Conservation (phyloP, 768 basidiomycete genomes). For the Naganishia vaughanmartiniae region DNA sequence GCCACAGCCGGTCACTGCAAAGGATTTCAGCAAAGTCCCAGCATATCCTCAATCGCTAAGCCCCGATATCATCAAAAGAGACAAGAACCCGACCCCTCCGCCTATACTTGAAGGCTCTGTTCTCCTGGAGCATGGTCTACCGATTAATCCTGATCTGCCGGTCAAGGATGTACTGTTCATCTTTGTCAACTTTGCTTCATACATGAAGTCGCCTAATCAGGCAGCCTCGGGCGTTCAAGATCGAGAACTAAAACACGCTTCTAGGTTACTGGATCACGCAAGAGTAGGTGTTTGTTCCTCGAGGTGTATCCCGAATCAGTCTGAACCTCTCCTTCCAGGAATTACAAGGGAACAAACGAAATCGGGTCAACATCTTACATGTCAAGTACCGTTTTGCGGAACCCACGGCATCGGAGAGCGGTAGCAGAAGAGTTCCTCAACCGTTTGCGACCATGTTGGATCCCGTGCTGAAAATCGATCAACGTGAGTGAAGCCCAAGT, state of each 20-base stretch:
- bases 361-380: conserved; percentile 45
- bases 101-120: not conserved
- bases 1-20: not conserved
- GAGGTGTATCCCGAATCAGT: not conserved
- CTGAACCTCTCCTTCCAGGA: conserved; percentile 26
- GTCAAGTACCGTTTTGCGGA: conserved; percentile 49
- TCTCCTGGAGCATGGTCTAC: conserved; percentile 7
- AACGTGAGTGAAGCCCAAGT: conserved; percentile 39
- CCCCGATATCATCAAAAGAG: not conserved
- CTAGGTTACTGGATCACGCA: conserved; percentile 47
- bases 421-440: conserved; percentile 40
- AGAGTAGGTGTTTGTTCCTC: conserved; percentile 37
- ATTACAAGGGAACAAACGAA: conserved; percentile 34
- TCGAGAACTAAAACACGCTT: conserved; percentile 44
- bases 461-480: conserved; percentile 48
- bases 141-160: conserved; percentile 46
- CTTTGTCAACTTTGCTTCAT: conserved; percentile 47
- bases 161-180: conserved; percentile 46
- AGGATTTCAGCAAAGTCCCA: conserved; percentile 14
- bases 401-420: conserved; percentile 25
- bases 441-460: conserved; percentile 48
- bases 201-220: conserved; percentile 47
- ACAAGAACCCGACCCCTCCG: not conserved
- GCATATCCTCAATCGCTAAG: not conserved
- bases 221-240: conserved; percentile 40